These are phyloP conservation scores for Malus hybrid DNA, from an alignment of 331 rosid species.

Conservation along the genomic window DNA sequence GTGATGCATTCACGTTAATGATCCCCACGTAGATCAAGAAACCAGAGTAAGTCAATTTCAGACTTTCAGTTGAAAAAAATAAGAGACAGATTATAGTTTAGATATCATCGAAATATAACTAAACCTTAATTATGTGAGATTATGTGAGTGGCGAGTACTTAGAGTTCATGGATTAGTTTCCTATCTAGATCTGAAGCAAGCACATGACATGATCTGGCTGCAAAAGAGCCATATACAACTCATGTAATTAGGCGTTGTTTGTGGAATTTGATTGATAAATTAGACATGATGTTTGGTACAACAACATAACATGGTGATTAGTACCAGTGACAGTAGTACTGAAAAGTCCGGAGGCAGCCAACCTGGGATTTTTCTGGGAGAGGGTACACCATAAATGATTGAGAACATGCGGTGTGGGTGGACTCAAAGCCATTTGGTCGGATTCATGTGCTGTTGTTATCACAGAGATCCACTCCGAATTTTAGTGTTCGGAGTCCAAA, in stretches of 20 bases:
- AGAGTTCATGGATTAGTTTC: not conserved
- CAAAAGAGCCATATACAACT: not conserved
- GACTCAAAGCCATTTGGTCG: not conserved
- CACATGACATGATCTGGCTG: not conserved
- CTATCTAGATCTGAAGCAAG: not conserved
- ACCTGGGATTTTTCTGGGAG: constrained; percentile 2
- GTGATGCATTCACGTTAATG: not conserved
- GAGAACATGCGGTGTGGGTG: constrained; percentile 9
- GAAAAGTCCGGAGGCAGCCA: not conserved
- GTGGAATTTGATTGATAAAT: not conserved
- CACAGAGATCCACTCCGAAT: no score
- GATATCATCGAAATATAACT: not conserved
- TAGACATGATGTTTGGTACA: not conserved
- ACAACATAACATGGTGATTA: not conserved
- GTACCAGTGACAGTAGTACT: not conserved
- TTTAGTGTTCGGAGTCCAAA: accelerated
- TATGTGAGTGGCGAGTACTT: not conserved
- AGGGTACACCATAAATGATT: not conserved
- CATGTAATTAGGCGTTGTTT: not conserved
- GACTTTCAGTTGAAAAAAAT: no score
- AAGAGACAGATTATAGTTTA: no score
- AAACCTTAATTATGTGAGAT: not conserved
- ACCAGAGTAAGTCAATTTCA: not conserved
- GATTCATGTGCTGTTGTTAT: not conserved
- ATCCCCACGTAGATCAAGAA: not conserved